These are phyloP conservation scores for Neospermospora avenae DNA, from an alignment of 2,329 filamentous ascomycete genomes.

Conservation along the genomic window DNA sequence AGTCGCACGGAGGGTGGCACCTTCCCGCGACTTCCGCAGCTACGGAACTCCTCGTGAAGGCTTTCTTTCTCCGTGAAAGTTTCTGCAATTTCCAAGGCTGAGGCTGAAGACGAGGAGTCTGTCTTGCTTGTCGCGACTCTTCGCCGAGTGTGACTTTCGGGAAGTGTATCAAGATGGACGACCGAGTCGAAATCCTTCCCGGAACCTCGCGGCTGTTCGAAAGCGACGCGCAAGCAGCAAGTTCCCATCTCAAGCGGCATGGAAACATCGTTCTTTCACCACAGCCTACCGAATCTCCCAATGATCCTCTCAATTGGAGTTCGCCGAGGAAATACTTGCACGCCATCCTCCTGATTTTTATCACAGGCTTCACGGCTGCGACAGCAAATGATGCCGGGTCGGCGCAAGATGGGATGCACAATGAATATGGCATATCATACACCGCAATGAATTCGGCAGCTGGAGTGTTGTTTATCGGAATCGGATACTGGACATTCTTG, in stretches of 20 bases:
- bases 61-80: background rate
- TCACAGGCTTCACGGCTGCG: slow-evolving; percentile 52
- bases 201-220: slow-evolving; percentile 23
- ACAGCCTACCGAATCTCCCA: slow-evolving; percentile 49
- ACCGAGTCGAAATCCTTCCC: slow-evolving; percentile 5
- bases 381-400: slow-evolving; percentile 54
- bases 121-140: background rate
- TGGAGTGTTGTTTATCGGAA: slow-evolving; percentile 52
- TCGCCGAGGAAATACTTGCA: slow-evolving; percentile 47
- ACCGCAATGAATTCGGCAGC: slow-evolving; percentile 53
- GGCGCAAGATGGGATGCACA: slow-evolving; percentile 47
- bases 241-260: slow-evolving; percentile 26
- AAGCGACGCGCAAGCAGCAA: slow-evolving; percentile 15
- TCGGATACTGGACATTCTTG: slow-evolving; percentile 53
- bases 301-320: slow-evolving; percentile 53
- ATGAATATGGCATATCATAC: slow-evolving; percentile 49
- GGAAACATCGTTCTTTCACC: slow-evolving; percentile 50
- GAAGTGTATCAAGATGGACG: background rate
- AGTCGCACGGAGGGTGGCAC: background rate
- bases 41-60: background rate
- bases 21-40: background rate
- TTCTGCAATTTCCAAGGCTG: background rate
- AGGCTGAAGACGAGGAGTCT: background rate
- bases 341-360: slow-evolving; percentile 48
- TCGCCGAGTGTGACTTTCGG: background rate